phyloP scores from a whole-genome alignment of 345 rosid species.

The Streptanthus diversifolius region DNA sequence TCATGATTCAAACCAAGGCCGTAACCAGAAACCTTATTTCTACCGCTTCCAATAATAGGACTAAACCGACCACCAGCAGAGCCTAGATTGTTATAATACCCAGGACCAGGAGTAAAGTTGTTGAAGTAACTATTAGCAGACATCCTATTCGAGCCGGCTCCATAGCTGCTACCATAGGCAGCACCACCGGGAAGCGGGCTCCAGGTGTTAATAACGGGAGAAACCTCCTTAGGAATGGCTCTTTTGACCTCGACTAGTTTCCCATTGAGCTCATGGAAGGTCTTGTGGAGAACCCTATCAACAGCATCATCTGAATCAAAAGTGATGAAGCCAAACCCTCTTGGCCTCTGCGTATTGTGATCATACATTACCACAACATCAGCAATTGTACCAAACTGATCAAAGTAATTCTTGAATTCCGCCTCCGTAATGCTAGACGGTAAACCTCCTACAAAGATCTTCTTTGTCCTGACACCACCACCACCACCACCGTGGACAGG shows the following conservation, averaged over 20 bases:
- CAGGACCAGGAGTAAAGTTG: slow-evolving; percentile 51
- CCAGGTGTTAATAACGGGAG: slow-evolving; percentile 52
- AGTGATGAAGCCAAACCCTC: slow-evolving; percentile 97
- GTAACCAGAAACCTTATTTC: slow-evolving; percentile 47
- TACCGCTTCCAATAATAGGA: slow-evolving; percentile 52
- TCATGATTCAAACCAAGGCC: slow-evolving; percentile 71
- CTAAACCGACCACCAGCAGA: slow-evolving; percentile 62
- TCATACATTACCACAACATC: slow-evolving; percentile 98
- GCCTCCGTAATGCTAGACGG: slow-evolving; percentile 61
- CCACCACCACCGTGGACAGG: slow-evolving; percentile 39
- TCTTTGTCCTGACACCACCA: slow-evolving; percentile 61
- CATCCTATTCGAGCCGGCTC: slow-evolving; percentile 31
- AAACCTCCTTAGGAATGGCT: slow-evolving; percentile 87
- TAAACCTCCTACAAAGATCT: slow-evolving; percentile 91
- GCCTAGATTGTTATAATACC: slow-evolving; percentile 54
- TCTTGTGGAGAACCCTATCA: slow-evolving; percentile 74
- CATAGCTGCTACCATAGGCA: slow-evolving; percentile 37
- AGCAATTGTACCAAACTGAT: slow-evolving; percentile 71
- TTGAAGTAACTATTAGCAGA: slow-evolving; percentile 59
- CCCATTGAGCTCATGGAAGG: slow-evolving; percentile 91
- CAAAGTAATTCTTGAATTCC: slow-evolving; percentile 76
- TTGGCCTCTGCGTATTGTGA: slow-evolving; percentile 94
- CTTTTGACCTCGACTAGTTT: slow-evolving; percentile 97
- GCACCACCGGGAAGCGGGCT: slow-evolving; percentile 54
- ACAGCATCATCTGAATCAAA: slow-evolving; percentile 88